phyloP scores from a whole-genome alignment of 2,329 filamentous ascomycete species.

The Fusarium abutilonis region DNA sequence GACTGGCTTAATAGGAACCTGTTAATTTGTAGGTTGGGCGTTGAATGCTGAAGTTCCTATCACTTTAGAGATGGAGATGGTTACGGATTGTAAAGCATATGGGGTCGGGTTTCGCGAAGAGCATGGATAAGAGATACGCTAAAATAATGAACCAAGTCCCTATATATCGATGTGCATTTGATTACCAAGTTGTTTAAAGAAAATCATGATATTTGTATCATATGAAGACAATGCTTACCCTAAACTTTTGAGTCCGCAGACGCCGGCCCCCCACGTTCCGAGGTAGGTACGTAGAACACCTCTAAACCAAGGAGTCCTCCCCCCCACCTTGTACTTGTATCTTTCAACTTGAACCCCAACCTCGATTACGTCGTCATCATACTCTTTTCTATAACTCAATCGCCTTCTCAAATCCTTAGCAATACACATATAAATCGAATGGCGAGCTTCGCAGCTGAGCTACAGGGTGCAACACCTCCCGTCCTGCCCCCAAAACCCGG shows the following conservation, averaged over 20 bases:
- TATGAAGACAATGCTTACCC: background rate
- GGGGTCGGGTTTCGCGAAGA: slow-evolving; percentile 18
- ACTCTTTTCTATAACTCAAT: background rate
- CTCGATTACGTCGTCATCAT: slow-evolving; percentile 5
- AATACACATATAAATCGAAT: slow-evolving; percentile 25
- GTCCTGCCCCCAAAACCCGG: slow-evolving; percentile 77
- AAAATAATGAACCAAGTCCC: slow-evolving; percentile 12
- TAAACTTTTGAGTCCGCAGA: background rate
- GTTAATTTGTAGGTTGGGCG: slow-evolving; percentile 15
- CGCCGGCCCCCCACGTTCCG: slow-evolving; percentile 26
- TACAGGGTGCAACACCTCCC: slow-evolving; percentile 60
- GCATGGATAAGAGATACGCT: slow-evolving; percentile 5
- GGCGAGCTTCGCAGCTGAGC: slow-evolving; percentile 46
- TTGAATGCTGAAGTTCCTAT: slow-evolving; percentile 21
- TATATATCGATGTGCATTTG: background rate
- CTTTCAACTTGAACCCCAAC: slow-evolving; percentile 10
- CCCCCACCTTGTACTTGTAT: slow-evolving; percentile 27
- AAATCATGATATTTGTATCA: background rate
- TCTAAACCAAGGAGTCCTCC: slow-evolving; percentile 9
- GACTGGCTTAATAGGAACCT: background rate
- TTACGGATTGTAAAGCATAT: slow-evolving; percentile 32
- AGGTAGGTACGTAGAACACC: background rate
- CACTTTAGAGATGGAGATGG: slow-evolving; percentile 17
- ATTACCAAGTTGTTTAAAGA: background rate
- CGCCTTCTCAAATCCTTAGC: no score